A percentile compares a stretch with the other conserved stretches of the same genome.
Evolutionary conservation across 179 eudicot species (phyloP).

Genomic region (Beta macrorhiza): DNA sequence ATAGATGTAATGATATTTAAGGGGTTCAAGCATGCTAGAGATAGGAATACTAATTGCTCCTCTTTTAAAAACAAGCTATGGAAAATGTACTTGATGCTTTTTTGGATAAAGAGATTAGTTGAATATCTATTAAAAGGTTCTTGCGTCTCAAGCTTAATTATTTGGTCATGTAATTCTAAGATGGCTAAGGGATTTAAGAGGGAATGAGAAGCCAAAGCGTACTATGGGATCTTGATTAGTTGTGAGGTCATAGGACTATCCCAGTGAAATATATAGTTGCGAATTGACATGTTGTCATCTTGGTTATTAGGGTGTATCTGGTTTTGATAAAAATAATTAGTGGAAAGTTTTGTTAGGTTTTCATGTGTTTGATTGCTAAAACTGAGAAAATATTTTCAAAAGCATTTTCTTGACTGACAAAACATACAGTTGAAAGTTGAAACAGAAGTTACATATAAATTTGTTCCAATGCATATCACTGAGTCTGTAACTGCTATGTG

Average conservation of each 20-base stretch:
- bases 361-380: neutral
- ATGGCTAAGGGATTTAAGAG: neutral
- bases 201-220: neutral
- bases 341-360: neutral
- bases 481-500: neutral
- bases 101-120: neutral
- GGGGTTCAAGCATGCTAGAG: neutral
- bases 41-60: neutral
- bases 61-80: neutral
- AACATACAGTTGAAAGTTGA: neutral
- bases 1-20: neutral
- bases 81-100: neutral
- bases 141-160: neutral
- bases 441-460: neutral
- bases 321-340: neutral
- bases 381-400: neutral
- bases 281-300: neutral
- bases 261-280: neutral
- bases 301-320: neutral
- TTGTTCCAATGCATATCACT: no score
- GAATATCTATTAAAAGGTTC: neutral
- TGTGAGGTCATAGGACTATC: neutral
- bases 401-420: neutral
- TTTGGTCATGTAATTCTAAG: neutral
- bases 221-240: neutral